Percentiles rank a stretch among this genome's conserved stretches.
Evolutionary conservation across 306 rosid genomes (phyloP).

Genomic region (Gillenia trifoliata): DNA sequence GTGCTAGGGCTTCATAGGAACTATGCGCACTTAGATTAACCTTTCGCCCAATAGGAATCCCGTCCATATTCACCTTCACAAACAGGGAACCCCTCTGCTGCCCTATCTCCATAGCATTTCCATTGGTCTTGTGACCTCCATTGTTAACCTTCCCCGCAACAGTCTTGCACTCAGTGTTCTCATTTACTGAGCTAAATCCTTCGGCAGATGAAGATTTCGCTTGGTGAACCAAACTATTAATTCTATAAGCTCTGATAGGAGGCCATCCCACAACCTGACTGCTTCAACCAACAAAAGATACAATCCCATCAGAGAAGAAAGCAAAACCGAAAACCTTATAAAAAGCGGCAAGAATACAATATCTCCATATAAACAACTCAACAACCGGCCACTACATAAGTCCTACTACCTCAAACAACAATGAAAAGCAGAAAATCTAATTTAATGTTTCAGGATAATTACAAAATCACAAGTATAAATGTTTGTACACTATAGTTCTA

Average conservation of each 20-base stretch:
- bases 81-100: constrained; percentile 45
- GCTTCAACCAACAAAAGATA: constrained; percentile 25
- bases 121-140: background rate
- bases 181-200: constrained; percentile 40
- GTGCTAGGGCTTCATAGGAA: constrained; percentile 67
- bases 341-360: background rate
- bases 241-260: constrained; percentile 70
- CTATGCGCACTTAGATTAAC: constrained; percentile 75
- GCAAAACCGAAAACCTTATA: background rate
- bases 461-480: background rate
- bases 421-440: background rate
- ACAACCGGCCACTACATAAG: background rate
- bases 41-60: constrained; percentile 85
- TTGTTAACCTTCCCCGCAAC: constrained; percentile 30
- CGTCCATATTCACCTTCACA: constrained; percentile 94
- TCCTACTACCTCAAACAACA: background rate
- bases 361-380: background rate
- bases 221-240: constrained; percentile 64
- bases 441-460: background rate
- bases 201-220: constrained; percentile 54
- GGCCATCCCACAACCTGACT: constrained; percentile 99
- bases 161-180: constrained; percentile 37
- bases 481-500: background rate
- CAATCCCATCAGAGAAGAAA: constrained; percentile 23
- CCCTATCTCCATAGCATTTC: constrained; percentile 41